A percentile compares a stretch with the other conserved stretches of the same genome.
Conservation (phyloP, 495 filamentous ascomycete species). For the Neurospora sp. region DNA sequence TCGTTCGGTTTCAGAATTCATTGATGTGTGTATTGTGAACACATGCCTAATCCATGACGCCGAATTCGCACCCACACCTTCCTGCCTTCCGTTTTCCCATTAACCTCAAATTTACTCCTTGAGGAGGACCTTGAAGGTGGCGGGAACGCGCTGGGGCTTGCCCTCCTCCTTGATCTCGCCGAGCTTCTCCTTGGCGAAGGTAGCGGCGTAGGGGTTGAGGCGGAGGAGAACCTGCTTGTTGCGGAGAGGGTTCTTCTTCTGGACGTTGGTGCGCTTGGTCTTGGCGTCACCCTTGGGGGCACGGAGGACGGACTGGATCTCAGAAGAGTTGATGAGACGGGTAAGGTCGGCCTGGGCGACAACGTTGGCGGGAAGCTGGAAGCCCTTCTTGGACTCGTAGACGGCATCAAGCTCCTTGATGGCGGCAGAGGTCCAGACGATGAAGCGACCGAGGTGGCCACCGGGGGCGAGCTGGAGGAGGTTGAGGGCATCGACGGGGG, state of each 20-base stretch:
- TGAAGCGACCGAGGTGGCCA: slow-evolving; percentile 97
- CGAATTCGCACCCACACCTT: slow-evolving; percentile 20
- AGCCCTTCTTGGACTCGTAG: slow-evolving; percentile 99
- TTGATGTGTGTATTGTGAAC: slow-evolving; percentile 16
- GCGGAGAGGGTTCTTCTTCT: slow-evolving; percentile 99
- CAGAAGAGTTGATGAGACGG: slow-evolving; percentile 97
- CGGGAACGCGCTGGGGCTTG: slow-evolving; percentile 24
- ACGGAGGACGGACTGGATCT: slow-evolving; percentile 89
- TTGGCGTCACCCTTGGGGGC: slow-evolving; percentile 78
- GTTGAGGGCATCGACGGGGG: slow-evolving; percentile 87
- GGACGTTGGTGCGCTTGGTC: slow-evolving; percentile 81
- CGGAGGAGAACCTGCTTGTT: slow-evolving; percentile 97
- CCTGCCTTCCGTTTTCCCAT: slow-evolving; percentile 8
- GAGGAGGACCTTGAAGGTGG: slow-evolving; percentile 28
- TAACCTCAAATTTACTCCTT: slow-evolving; percentile 17
- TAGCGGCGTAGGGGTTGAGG: slow-evolving; percentile 91
- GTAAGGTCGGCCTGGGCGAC: slow-evolving; percentile 85
- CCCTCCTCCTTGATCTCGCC: slow-evolving; percentile 31
- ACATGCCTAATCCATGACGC: slow-evolving; percentile 32
- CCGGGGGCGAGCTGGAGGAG: slow-evolving; percentile 97
- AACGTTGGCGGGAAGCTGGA: slow-evolving; percentile 80
- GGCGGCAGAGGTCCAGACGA: slow-evolving; percentile 95
- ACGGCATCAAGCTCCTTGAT: slow-evolving; percentile 92
- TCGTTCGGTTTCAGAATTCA: slow-evolving; percentile 27
- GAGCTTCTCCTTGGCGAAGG: slow-evolving; percentile 62